Evolutionary conservation across 2,329 filamentous ascomycete genomes (phyloP).

Genomic region (Pestalotiopsis sp.): DNA sequence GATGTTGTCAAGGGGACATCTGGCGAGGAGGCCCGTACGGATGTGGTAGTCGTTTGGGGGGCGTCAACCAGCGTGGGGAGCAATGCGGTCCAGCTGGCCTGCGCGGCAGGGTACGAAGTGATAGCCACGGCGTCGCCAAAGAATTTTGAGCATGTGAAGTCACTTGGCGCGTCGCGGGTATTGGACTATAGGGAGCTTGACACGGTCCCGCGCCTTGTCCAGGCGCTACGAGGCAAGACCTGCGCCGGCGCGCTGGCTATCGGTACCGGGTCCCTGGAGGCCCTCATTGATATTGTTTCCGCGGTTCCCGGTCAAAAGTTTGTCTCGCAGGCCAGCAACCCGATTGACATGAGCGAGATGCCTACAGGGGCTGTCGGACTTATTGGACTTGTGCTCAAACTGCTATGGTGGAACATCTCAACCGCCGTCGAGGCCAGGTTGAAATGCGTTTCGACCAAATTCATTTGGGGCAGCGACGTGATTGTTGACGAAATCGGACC

Average conservation of each 20-base stretch:
- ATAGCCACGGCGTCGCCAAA: constrained; percentile 38
- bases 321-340: constrained; percentile 6
- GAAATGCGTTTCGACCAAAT: neutral
- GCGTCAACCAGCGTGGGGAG: constrained; percentile 48
- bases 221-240: neutral
- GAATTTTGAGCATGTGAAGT: constrained; percentile 12
- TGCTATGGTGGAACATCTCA: constrained; percentile 1
- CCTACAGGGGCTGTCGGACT: neutral
- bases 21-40: constrained; percentile 23
- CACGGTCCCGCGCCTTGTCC: neutral
- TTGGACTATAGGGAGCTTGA: neutral
- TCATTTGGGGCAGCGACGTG: constrained; percentile 4
- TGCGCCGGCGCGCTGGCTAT: constrained; percentile 15
- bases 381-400: neutral
- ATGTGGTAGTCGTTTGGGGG: constrained; percentile 26
- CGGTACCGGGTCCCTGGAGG: neutral
- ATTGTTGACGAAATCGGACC: neutral
- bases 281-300: constrained; percentile 9
- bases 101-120: constrained; percentile 45
- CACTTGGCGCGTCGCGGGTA: constrained; percentile 1
- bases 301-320: constrained; percentile 7
- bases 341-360: neutral
- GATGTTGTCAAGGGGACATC: neutral
- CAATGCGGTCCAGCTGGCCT: constrained; percentile 46
- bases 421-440: neutral